Evolutionary conservation across 352 stramenopile species (phyloP), one percentile per base, ranked within the genome.

Genomic region (Pythium myriotylum): DNA sequence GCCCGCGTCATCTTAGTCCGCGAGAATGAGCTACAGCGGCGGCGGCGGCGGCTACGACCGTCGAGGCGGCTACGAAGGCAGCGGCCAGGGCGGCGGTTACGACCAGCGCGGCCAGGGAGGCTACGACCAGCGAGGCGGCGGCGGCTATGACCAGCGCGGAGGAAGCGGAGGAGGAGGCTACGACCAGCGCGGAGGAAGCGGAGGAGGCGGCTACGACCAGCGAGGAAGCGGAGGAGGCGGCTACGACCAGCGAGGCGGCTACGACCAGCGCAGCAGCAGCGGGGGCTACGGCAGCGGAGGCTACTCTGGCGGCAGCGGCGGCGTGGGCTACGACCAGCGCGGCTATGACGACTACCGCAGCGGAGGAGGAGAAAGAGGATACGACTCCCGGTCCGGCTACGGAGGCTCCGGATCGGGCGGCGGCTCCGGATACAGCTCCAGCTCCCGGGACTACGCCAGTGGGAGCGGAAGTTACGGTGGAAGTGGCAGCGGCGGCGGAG

Each of bases 11-110:
- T 66, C 59, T 56, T 56, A 55, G 27, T 57, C 37, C 22, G 22
- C 5, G 10, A 59, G 19, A 35, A 88, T 88, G 79, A 88, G 79
- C 42, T 86, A 84, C 56, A 60, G 59, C 40, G 55, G 56, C 14
- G 67, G 73, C 13, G 55, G 68, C 26, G 65, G 70, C 17, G 62
- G 70, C 5, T 77, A 81, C 47, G 70, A 75, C 24, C 58, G 47
- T 45, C 61, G 63, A 5, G 51, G 62, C 37, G 53, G 53, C 26
- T 47, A 57, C 17, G 26, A 54, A 4, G 51, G 10, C 8, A 29
- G 51, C n/a, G 22, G 51, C 32, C 47, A 57, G 9, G 50, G 55
- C 23, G 48, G 57, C 16, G 58, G 64, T 8, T 60, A 60, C 53
- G 53, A 60, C 27, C 53, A 52, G 42, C 32, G 33, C 6, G 43